These are phyloP conservation scores for Blechomonas ayalai DNA, from an alignment of 208 protist genomes.

Conservation along the genomic window DNA sequence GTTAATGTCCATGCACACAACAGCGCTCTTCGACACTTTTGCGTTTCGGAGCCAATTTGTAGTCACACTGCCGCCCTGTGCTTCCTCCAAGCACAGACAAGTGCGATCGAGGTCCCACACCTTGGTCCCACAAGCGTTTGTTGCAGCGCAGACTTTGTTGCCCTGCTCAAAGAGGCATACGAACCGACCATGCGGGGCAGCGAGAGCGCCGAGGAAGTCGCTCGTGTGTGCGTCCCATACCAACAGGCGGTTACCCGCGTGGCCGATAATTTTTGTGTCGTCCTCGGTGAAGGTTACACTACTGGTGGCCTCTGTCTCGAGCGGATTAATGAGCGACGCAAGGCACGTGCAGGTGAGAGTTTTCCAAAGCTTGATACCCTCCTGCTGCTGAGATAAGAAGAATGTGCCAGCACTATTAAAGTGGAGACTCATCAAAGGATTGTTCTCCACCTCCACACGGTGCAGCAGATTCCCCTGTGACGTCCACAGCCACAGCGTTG, in stretches of 20 bases:
- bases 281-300: slow-evolving; percentile 55
- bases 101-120: slow-evolving; percentile 36
- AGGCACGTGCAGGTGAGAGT: slow-evolving; percentile 33
- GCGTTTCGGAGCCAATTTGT: slow-evolving; percentile 47
- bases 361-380: slow-evolving; percentile 51
- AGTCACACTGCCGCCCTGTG: slow-evolving; percentile 36
- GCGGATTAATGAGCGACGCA: slow-evolving; percentile 22
- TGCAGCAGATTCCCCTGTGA: slow-evolving; percentile 56
- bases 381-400: slow-evolving; percentile 44
- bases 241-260: slow-evolving; percentile 27
- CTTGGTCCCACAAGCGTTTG: slow-evolving; percentile 39
- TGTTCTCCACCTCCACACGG: slow-evolving; percentile 34
- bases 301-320: slow-evolving; percentile 19
- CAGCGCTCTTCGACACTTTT: slow-evolving; percentile 41
- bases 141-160: slow-evolving; percentile 33
- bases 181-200: slow-evolving; percentile 36
- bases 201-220: slow-evolving; percentile 35
- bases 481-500: slow-evolving; percentile 61
- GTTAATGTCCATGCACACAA: slow-evolving; percentile 31
- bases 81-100: slow-evolving; percentile 43
- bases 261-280: slow-evolving; percentile 40
- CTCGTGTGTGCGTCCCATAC: slow-evolving; percentile 54
- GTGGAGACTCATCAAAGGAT: slow-evolving; percentile 42
- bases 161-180: slow-evolving; percentile 41
- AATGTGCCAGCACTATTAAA: slow-evolving; percentile 50